Conservation (phyloP, 2,329 filamentous ascomycete genomes). For the Epichloe gansuensis region DNA sequence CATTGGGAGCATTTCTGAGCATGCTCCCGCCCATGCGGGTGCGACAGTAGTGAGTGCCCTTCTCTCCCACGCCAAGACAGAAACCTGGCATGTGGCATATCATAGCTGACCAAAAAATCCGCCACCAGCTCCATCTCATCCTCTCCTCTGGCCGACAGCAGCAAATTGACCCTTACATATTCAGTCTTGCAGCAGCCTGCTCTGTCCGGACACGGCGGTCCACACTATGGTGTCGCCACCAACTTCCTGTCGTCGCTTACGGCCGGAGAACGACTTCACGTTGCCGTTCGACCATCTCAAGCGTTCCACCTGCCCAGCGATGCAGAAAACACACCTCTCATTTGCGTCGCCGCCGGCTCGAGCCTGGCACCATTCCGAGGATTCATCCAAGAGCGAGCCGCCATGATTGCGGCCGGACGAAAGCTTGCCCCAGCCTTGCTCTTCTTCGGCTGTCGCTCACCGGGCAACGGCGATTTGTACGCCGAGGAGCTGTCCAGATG, state of each 20-base stretch:
- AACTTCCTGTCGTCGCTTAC: slow-evolving; percentile 43
- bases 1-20: slow-evolving; percentile 54
- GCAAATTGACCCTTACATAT: slow-evolving; percentile 54
- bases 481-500: slow-evolving; percentile 44
- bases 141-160: slow-evolving; percentile 49
- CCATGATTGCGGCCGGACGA: slow-evolving; percentile 35
- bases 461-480: slow-evolving; percentile 48
- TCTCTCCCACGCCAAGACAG: not conserved
- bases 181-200: slow-evolving; percentile 48
- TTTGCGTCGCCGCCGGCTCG: slow-evolving; percentile 40
- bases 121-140: slow-evolving; percentile 54
- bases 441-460: slow-evolving; percentile 50
- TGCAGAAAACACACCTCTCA: slow-evolving; percentile 33
- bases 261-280: slow-evolving; percentile 29
- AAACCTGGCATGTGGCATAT: too few relatives aligned
- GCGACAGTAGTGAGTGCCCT: slow-evolving; percentile 46
- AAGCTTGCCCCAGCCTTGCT: slow-evolving; percentile 48
- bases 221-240: slow-evolving; percentile 47
- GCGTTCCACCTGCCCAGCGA: slow-evolving; percentile 38
- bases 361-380: slow-evolving; percentile 52
- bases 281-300: slow-evolving; percentile 35
- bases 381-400: slow-evolving; percentile 50
- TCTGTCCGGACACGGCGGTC: slow-evolving; percentile 34
- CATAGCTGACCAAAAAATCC: not conserved
- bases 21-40: slow-evolving; percentile 69